Evolutionary conservation across 306 rosid species (phyloP).

Genomic region (Inga leiocalycina): DNA sequence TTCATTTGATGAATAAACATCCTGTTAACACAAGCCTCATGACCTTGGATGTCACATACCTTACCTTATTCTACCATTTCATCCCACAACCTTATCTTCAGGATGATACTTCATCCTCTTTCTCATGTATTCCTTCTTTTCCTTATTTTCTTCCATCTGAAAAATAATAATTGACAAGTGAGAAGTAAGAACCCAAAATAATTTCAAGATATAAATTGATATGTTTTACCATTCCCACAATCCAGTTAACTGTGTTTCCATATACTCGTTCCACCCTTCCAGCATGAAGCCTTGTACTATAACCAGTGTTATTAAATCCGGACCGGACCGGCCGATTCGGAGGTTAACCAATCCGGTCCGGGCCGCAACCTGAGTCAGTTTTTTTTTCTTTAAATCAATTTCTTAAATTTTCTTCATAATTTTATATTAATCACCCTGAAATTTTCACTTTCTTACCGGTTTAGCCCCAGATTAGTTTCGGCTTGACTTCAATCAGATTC

Average conservation of each 20-base stretch:
- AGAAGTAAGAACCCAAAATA: background rate
- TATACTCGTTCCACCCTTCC: background rate
- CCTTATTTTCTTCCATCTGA: background rate
- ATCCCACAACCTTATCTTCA: background rate
- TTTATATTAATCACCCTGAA: too few relatives aligned
- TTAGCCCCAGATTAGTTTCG: too few relatives aligned
- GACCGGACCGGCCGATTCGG: too few relatives aligned
- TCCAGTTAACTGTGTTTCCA: background rate
- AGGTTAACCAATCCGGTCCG: too few relatives aligned
- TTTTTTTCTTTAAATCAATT: too few relatives aligned
- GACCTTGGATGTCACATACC: background rate
- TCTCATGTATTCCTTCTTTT: background rate
- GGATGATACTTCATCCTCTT: background rate
- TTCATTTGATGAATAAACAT: slow-evolving; percentile 63
- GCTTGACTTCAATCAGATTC: too few relatives aligned
- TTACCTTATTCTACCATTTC: background rate
- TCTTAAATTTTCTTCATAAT: too few relatives aligned
- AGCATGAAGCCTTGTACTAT: background rate
- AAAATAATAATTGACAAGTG: background rate
- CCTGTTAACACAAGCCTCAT: slow-evolving; percentile 46
- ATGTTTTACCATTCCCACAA: background rate
- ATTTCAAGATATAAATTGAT: background rate
- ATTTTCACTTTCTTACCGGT: too few relatives aligned
- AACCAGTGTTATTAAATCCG: background rate
- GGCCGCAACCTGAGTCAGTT: too few relatives aligned